Conservation (phyloP, 2,329 filamentous ascomycete species). For the Fusarium kyushuense region DNA sequence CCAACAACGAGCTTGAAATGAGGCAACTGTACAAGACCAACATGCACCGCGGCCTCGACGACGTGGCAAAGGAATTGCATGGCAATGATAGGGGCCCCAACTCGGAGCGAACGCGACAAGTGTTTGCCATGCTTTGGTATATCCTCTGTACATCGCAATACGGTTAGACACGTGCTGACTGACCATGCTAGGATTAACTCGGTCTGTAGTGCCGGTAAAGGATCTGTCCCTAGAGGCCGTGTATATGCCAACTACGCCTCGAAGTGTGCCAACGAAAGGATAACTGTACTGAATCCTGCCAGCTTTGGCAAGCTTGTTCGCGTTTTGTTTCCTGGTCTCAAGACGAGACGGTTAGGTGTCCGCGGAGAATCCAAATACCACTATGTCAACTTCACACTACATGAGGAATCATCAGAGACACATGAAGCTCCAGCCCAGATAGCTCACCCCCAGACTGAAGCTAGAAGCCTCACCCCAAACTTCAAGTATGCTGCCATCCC, state of each 20-base stretch:
- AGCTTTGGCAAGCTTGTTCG: slow-evolving; percentile 98
- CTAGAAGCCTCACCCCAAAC: slow-evolving; percentile 60
- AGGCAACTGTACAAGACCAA: slow-evolving; percentile 79
- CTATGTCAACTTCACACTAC: slow-evolving; percentile 77
- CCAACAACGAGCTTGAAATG: slow-evolving; percentile 85
- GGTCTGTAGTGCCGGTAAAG: slow-evolving; percentile 79
- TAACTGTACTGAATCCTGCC: slow-evolving; percentile 94
- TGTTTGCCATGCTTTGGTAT: slow-evolving; percentile 91
- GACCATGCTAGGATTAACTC: slow-evolving; percentile 72
- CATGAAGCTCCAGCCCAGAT: slow-evolving; percentile 60
- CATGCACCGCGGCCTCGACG: slow-evolving; percentile 73
- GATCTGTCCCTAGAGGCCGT: slow-evolving; percentile 89
- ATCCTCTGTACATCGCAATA: slow-evolving; percentile 45
- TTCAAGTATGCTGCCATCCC: slow-evolving; percentile 60
- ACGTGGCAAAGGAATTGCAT: slow-evolving; percentile 81
- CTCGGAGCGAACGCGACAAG: slow-evolving; percentile 84
- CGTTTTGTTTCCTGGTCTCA: slow-evolving; percentile 94
- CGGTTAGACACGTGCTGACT: slow-evolving; percentile 27
- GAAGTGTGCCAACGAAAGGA: slow-evolving; percentile 90
- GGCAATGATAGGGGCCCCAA: slow-evolving; percentile 84
- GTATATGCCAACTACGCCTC: slow-evolving; percentile 97
- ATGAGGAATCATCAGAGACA: slow-evolving; percentile 66
- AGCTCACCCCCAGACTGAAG: slow-evolving; percentile 64
- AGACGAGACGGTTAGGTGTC: slow-evolving; percentile 90
- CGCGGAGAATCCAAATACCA: slow-evolving; percentile 99